Evolutionary conservation across 768 basidiomycete genomes (phyloP).

Genomic region (Dioszegia hungarica): DNA sequence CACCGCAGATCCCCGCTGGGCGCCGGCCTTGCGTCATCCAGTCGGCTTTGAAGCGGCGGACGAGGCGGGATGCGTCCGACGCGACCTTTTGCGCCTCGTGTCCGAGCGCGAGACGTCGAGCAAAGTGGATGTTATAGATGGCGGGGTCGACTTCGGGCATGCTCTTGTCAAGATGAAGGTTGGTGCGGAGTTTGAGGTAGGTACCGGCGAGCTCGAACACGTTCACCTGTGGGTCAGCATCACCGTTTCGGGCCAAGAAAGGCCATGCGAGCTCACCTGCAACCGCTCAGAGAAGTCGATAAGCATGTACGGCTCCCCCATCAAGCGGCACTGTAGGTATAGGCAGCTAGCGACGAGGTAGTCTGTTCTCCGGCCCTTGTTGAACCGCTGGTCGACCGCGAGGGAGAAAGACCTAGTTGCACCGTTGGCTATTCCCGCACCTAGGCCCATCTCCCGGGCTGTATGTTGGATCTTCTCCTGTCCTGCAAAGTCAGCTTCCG

Average conservation of each 20-base stretch:
- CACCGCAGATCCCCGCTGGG: slow-evolving; percentile 96
- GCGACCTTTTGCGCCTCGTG: slow-evolving; percentile 80
- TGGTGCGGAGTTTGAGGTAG: slow-evolving; percentile 80
- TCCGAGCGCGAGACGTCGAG: slow-evolving; percentile 89
- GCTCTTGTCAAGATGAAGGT: slow-evolving; percentile 55
- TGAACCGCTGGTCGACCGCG: slow-evolving; percentile 90
- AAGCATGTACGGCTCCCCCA: slow-evolving; percentile 92
- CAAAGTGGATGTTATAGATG: slow-evolving; percentile 92
- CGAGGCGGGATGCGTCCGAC: slow-evolving; percentile 85
- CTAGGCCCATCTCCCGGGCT: slow-evolving; percentile 51
- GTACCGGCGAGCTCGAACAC: slow-evolving; percentile 96
- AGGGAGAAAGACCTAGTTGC: slow-evolving; percentile 87
- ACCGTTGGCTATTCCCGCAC: slow-evolving; percentile 61
- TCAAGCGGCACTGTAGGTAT: slow-evolving; percentile 87
- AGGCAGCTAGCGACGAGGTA: slow-evolving; percentile 95
- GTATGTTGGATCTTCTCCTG: slow-evolving; percentile 77
- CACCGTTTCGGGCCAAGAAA: not conserved
- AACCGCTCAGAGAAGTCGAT: slow-evolving; percentile 98
- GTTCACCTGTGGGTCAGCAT: slow-evolving; percentile 63
- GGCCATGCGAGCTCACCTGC: slow-evolving; percentile 56
- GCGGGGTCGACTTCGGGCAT: slow-evolving; percentile 85
- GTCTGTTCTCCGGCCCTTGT: slow-evolving; percentile 80
- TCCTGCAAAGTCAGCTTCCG: slow-evolving; percentile 57
- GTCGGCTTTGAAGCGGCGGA: slow-evolving; percentile 88
- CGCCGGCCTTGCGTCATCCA: slow-evolving; percentile 96